Conservation (phyloP, 805 yeast genomes). For the Pichia nanzhaoensis region DNA sequence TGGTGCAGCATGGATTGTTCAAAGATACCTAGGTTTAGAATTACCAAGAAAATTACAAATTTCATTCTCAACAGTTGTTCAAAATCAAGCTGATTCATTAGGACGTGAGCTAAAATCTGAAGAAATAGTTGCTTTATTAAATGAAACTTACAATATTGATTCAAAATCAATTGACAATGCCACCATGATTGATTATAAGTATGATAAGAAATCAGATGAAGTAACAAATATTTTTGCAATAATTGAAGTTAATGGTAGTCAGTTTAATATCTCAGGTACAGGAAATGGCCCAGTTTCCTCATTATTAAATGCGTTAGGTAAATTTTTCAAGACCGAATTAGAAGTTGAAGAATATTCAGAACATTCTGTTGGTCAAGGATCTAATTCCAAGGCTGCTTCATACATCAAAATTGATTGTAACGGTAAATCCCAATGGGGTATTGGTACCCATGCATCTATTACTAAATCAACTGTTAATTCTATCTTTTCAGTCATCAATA, state of each 20-base stretch:
- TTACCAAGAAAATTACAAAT: constrained; percentile 69
- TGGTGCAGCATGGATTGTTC: constrained; percentile 79
- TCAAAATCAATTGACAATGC: constrained; percentile 29
- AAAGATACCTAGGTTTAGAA: constrained; percentile 64
- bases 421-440: constrained; percentile 61
- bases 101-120: constrained; percentile 66
- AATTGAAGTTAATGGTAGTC: constrained; percentile 31
- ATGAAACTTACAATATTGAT: constrained; percentile 46
- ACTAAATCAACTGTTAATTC: constrained; percentile 77
- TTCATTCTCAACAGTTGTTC: constrained; percentile 59
- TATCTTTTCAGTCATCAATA: constrained; percentile 57
- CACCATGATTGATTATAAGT: constrained; percentile 36
- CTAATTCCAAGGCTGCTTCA: constrained; percentile 68
- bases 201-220: constrained; percentile 31
- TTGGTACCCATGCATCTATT: constrained; percentile 86
- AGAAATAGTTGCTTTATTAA: constrained; percentile 56
- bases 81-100: constrained; percentile 51
- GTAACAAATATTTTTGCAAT: constrained; percentile 39
- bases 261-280: constrained; percentile 39
- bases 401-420: constrained; percentile 39
- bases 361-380: constrained; percentile 68
- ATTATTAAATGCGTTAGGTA: constrained; percentile 56
- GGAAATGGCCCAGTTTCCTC: constrained; percentile 82
- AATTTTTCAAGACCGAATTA: constrained; percentile 43
- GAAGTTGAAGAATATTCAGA: constrained; percentile 65